Evolutionary conservation across 148 eudicot genomes (phyloP).

Genomic region (Amaranthus palmeri): DNA sequence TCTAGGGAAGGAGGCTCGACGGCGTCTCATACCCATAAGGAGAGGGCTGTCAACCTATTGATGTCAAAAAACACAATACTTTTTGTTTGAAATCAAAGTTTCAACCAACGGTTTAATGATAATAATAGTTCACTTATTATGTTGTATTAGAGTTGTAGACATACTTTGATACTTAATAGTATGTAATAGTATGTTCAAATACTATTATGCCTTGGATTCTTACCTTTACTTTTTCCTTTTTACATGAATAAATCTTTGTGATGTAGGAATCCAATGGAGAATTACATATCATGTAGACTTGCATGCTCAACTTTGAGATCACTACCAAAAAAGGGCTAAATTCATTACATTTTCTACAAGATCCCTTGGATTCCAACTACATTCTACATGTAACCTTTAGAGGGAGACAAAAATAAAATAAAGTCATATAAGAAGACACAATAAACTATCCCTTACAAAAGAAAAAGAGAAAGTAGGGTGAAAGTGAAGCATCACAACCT

Average conservation of each 20-base stretch:
- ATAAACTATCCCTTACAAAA: not conserved
- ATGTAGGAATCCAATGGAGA: conserved; percentile 24
- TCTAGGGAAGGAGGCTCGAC: too few species aligned
- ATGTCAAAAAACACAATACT: too few species aligned
- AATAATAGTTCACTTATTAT: too few species aligned
- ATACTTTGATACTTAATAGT: too few species aligned
- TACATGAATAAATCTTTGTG: conserved; percentile 23
- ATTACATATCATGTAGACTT: conserved; percentile 26
- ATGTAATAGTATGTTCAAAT: conserved; percentile 3
- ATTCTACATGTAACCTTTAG: conserved; percentile 2
- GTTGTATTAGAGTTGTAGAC: too few species aligned
- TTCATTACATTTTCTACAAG: conserved; percentile 3
- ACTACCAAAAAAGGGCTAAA: not conserved
- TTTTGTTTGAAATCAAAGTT: too few species aligned
- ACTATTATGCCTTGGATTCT: conserved; percentile 30
- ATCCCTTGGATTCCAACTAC: conserved; percentile 30
- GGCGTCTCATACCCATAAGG: too few species aligned
- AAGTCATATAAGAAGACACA: conserved; percentile 24
- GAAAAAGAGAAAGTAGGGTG: not conserved
- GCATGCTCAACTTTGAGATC: conserved; percentile 28
- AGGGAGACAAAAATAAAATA: conserved; percentile 13
- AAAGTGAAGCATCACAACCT: conserved; percentile 13
- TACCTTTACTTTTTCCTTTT: conserved; percentile 21
- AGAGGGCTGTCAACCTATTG: too few species aligned
- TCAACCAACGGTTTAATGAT: too few species aligned